These are phyloP conservation scores for Leishmania guyanensis DNA, from an alignment of 208 protist species.

Conservation along the genomic window DNA sequence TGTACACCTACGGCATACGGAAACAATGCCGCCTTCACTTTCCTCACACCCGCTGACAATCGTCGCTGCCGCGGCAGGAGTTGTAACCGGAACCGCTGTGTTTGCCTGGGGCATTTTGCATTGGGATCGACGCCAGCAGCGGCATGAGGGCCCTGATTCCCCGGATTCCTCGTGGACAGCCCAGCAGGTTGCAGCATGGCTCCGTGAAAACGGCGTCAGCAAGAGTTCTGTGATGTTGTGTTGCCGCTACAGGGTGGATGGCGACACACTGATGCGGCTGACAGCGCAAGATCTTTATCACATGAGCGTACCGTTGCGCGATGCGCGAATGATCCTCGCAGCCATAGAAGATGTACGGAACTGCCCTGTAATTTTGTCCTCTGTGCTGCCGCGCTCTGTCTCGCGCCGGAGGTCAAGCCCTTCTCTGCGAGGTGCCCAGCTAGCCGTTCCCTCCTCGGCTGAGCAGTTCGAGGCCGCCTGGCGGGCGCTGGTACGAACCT, in stretches of 20 bases:
- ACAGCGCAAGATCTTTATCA: constrained; percentile 36
- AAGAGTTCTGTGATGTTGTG: constrained; percentile 27
- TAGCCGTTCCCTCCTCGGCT: not conserved
- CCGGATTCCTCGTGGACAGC: constrained; percentile 11
- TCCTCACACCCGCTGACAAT: constrained; percentile 4
- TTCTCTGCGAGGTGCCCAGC: not conserved
- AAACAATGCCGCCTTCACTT: constrained; percentile 6
- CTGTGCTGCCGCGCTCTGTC: constrained; percentile 4
- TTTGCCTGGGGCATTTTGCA: constrained; percentile 19
- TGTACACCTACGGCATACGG: not conserved
- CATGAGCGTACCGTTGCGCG: constrained; percentile 53
- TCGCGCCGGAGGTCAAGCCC: constrained; percentile 13
- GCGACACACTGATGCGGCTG: constrained; percentile 41
- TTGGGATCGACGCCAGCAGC: not conserved
- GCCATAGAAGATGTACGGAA: constrained; percentile 38
- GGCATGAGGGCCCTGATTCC: not conserved
- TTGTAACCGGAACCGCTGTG: constrained; percentile 8
- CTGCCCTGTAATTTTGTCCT: constrained; percentile 12
- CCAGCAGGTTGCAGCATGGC: constrained; percentile 54
- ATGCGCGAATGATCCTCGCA: constrained; percentile 41
- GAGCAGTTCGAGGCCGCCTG: constrained; percentile 31
- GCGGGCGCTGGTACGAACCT: constrained; percentile 27
- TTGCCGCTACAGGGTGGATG: constrained; percentile 40
- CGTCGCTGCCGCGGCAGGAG: constrained; percentile 9
- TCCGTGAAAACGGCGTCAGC: constrained; percentile 47